Conservation (phyloP, 441 rosid species). For the Gossypium trilobum region DNA sequence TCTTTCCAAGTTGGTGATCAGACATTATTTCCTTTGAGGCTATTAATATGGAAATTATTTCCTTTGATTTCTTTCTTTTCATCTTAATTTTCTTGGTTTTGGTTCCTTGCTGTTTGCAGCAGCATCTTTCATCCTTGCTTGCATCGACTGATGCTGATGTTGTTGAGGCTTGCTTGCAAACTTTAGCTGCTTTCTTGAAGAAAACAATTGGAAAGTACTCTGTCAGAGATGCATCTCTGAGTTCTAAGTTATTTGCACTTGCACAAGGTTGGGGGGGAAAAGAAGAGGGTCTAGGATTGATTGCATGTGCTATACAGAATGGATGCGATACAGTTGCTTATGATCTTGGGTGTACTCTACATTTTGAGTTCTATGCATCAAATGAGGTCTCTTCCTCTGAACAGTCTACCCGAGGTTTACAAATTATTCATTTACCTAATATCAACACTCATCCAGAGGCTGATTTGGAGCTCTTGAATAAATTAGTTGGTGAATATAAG, state of each 20-base stretch:
- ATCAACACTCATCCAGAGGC: conserved; percentile 41
- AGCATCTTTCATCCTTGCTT: conserved; percentile 87
- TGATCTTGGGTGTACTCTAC: conserved; percentile 85
- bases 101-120: conserved; percentile 48
- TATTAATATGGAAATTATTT: neutral
- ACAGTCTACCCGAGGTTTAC: conserved; percentile 52
- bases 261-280: conserved; percentile 99
- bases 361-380: conserved; percentile 83
- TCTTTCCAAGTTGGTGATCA: neutral
- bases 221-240: conserved; percentile 70
- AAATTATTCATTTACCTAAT: conserved; percentile 64
- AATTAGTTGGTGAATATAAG: conserved; percentile 59
- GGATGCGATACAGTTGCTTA: conserved; percentile 60
- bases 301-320: conserved; percentile 58
- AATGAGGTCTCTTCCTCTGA: conserved; percentile 32
- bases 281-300: conserved; percentile 95
- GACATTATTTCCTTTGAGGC: neutral
- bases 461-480: conserved; percentile 73
- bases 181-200: conserved; percentile 78
- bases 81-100: conserved; percentile 18
- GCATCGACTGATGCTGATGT: conserved; percentile 96
- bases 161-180: conserved; percentile 83
- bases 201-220: conserved; percentile 75
- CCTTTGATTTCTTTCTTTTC: neutral
- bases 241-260: conserved; percentile 72